These are phyloP conservation scores for Rhodomyrtus psidioides DNA, from an alignment of 441 rosid species.

Conservation along the genomic window DNA sequence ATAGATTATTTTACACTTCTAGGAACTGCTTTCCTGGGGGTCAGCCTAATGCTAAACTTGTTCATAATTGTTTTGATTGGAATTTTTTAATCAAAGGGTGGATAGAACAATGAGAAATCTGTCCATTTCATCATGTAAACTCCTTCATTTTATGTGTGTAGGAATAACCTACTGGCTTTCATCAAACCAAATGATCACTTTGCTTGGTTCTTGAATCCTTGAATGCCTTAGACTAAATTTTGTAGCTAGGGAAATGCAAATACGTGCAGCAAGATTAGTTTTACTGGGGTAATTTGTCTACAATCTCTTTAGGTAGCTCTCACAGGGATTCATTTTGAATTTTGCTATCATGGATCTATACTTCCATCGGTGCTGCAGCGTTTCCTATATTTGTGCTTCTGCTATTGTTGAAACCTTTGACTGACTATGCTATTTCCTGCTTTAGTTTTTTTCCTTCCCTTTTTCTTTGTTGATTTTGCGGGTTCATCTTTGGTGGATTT, in stretches of 20 bases:
- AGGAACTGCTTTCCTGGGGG: neutral
- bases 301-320: neutral
- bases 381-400: neutral
- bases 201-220: neutral
- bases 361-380: neutral
- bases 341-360: neutral
- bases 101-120: neutral
- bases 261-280: neutral
- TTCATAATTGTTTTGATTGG: neutral
- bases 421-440: neutral
- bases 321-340: neutral
- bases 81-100: neutral
- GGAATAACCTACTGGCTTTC: neutral
- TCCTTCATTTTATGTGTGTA: neutral
- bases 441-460: neutral
- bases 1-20: neutral
- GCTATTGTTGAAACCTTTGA: neutral
- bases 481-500: neutral
- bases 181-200: neutral
- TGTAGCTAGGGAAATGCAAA: neutral
- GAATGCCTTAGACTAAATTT: neutral
- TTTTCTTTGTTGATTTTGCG: neutral
- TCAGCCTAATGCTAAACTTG: neutral
- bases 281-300: neutral
- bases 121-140: neutral